Base-by-base conservation (phyloP, 2,329 filamentous ascomycete genomes). In the Cladosporium sphaerospermum region DNA sequence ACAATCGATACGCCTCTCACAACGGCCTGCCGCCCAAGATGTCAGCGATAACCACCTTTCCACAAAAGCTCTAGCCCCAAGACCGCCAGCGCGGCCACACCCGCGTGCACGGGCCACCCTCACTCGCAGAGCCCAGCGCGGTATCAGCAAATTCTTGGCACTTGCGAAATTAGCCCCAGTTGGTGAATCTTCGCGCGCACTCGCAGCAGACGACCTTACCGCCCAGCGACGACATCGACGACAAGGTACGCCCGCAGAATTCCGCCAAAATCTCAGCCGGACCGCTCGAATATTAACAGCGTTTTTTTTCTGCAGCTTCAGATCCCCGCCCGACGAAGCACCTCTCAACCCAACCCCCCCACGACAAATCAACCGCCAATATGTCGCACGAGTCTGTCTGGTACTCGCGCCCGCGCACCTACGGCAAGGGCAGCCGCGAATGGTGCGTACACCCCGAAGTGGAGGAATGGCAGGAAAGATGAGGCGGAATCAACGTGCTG, bases 301-400 rank as follows among this genome's bases (percentile, higher is more conserved):
- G 4, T 28, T 28, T 28, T 28, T 28, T 28, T 28, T 28, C 23
- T 16, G 18, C 40, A 51, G 48, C 48, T 51, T 51, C 48, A 51
- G 48, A 51, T 51, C 48, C 48, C 48, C 48, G 48, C 48, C 48
- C 48, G 48, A 53, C 43, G 43, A 47, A 53, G 51, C 51, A 53
- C 37, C 44, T 46, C 44, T 46, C 36, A 39, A 39, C 10, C 34
- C 4, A 28, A 28, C 28, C 18, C 9, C 51, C 33, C 18, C 52
- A 37, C 52, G 44, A 49, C 46, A 40, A 48, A 39, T 36, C 62
- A 65, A 70, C 71, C 73, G 74, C 76, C 77, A 85, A 71, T 72
- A 88, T 88, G 85, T 85, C 85, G 77, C 85, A 88, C 90, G 92
- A 97, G 82, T 90, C 87, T 73, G 90, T 97, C 80, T 99, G 92